phyloP scores from a whole-genome alignment of 139 green algal species.

The Chlorokybus atmophyticus region DNA sequence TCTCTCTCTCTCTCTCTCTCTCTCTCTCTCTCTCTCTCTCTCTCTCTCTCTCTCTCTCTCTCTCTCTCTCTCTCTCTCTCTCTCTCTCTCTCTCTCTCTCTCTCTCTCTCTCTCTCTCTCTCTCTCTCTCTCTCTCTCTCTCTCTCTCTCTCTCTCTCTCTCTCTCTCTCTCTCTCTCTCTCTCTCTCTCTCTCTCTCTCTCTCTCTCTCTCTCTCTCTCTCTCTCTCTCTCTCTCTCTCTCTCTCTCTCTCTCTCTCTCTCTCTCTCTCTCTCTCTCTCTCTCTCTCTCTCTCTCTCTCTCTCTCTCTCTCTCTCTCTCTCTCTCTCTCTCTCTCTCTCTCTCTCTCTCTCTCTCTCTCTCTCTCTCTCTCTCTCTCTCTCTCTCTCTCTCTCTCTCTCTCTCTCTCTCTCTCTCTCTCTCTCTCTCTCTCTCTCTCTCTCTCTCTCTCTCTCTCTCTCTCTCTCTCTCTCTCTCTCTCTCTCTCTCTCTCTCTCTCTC shows the following conservation, averaged over 20 bases:
- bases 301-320: background rate
- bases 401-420: background rate
- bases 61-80: background rate
- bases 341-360: background rate
- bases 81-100: background rate
- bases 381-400: background rate
- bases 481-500: conserved; percentile 1
- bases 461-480: conserved; percentile 1
- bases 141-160: background rate
- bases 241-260: background rate
- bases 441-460: background rate
- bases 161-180: background rate
- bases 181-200: background rate
- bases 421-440: background rate
- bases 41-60: background rate
- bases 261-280: background rate
- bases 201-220: background rate
- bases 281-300: background rate
- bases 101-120: background rate
- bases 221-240: background rate
- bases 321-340: background rate
- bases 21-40: conserved; percentile 1
- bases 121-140: background rate
- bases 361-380: background rate
- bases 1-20: conserved; percentile 1